Base-by-base conservation (phyloP, 2,329 filamentous ascomycete species). In the Penicillium sp. region DNA sequence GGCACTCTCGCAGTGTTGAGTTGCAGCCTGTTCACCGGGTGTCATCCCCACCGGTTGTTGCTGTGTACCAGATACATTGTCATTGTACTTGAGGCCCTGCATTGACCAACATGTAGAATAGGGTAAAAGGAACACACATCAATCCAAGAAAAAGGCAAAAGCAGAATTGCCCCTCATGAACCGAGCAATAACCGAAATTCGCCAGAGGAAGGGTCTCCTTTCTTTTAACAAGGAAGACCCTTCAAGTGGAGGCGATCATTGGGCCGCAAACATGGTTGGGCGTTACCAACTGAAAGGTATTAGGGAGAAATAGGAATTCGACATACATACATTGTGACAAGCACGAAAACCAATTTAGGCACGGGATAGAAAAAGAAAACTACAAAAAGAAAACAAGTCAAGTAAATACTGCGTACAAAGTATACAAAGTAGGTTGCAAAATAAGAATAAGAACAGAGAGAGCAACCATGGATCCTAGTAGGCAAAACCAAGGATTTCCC, bases 231-330 rank as follows among this genome's bases (percentile, higher is more conserved):
- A 25, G 41, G 47, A 41, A 45, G 41, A 40, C 39, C 41, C 49
- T 31, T 46, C 18, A 27, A 27, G 50, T 45, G 58, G 57, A 54
- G 55, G 55, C 50, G 50, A 54, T 45, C 46, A 56, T 61, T 58
- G 58, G 58, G 58, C 58, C 57, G 57, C 58, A 58, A 60, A 43
- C 30, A 39, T 33, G 33, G 41, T 58, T 54, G 57, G 55, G 55
- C 55, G 49, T 46, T 52, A 29, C 38, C 19, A 5, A 30, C 2
- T 37, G 9, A 33, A 33, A 16, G 13, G n/a, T 33, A 18, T 45
- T 39, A 46, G 41, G 46, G 18, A 39, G 36, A 40, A 50, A 50
- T 50, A 46, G 47, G 47, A 40, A 50, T 34, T 6, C 28, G n/a
- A 38, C 31, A 42, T 33, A 16, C 3, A n/a, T n/a, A n/a, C 19